A percentile compares a stretch with the other conserved stretches of the same genome.
These are phyloP conservation scores for Puccinia triticina DNA, from an alignment of 1,284 basidiomycete species.

Conservation along the genomic window DNA sequence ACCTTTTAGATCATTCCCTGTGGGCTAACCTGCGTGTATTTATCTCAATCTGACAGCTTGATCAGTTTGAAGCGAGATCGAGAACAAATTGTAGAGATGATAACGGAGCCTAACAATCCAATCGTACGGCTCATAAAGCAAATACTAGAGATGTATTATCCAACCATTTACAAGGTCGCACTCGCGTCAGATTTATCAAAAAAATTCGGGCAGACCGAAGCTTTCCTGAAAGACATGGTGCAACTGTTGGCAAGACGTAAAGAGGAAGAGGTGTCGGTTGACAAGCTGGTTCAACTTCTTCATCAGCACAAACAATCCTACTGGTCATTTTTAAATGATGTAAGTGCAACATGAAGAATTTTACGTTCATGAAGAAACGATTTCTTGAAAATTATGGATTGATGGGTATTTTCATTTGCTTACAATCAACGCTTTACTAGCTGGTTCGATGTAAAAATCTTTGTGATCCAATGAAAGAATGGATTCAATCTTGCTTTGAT, in stretches of 20 bases:
- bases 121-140: conserved; percentile 46
- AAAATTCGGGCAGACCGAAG: conserved; percentile 45
- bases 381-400: neutral
- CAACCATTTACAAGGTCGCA: conserved; percentile 44
- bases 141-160: conserved; percentile 50
- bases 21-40: neutral
- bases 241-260: conserved; percentile 12
- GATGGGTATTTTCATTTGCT: neutral
- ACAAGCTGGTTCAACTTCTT: conserved; percentile 42
- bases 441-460: conserved; percentile 33
- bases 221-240: conserved; percentile 47
- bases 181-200: conserved; percentile 34
- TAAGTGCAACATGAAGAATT: neutral
- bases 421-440: neutral
- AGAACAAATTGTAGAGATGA: conserved; percentile 47
- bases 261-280: conserved; percentile 19
- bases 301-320: conserved; percentile 49
- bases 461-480: conserved; percentile 44
- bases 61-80: conserved; percentile 46
- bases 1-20: neutral
- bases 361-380: neutral
- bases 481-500: conserved; percentile 37
- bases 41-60: conserved; percentile 8
- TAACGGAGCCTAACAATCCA: conserved; percentile 44
- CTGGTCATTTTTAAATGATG: conserved; percentile 49